These are phyloP conservation scores for Cystoderma amianthinum DNA, from an alignment of 768 basidiomycete genomes.

Conservation along the genomic window DNA sequence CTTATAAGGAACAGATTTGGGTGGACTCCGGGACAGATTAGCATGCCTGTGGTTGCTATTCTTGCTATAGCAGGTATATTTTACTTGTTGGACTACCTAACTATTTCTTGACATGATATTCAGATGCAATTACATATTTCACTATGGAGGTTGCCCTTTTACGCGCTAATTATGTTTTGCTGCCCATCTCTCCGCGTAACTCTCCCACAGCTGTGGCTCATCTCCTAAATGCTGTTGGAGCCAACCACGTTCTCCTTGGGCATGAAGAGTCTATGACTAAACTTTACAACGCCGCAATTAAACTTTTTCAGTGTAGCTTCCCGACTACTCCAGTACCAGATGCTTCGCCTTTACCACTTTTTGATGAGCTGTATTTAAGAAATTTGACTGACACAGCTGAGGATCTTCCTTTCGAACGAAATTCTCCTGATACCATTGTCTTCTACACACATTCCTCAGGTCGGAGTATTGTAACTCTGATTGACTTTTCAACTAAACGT, in stretches of 20 bases:
- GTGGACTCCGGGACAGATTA: not conserved
- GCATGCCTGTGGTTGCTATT: not conserved
- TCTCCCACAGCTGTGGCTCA: slow-evolving; percentile 36
- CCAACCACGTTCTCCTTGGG: slow-evolving; percentile 16
- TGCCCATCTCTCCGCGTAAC: slow-evolving; percentile 32
- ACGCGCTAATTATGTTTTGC: slow-evolving; percentile 24
- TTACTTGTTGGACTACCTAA: not conserved
- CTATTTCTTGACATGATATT: not conserved
- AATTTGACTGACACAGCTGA: not conserved
- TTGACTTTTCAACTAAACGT: not conserved
- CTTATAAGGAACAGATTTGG: not conserved
- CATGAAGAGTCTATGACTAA: slow-evolving; percentile 13
- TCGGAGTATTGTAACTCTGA: not conserved
- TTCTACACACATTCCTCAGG: not conserved
- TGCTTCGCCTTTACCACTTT: slow-evolving; percentile 10
- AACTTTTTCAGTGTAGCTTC: slow-evolving; percentile 7
- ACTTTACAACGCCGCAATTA: slow-evolving; percentile 9
- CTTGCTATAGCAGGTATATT: not conserved
- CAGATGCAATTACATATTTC: slow-evolving; percentile 12
- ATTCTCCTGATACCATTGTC: not conserved
- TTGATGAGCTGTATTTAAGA: slow-evolving; percentile 9
- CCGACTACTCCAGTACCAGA: slow-evolving; percentile 4
- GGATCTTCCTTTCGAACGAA: not conserved
- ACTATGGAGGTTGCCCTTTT: slow-evolving; percentile 21
- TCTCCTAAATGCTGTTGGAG: slow-evolving; percentile 16